phyloP scores from a whole-genome alignment of 208 protist genomes.

The Trypanosoma conorhini region DNA sequence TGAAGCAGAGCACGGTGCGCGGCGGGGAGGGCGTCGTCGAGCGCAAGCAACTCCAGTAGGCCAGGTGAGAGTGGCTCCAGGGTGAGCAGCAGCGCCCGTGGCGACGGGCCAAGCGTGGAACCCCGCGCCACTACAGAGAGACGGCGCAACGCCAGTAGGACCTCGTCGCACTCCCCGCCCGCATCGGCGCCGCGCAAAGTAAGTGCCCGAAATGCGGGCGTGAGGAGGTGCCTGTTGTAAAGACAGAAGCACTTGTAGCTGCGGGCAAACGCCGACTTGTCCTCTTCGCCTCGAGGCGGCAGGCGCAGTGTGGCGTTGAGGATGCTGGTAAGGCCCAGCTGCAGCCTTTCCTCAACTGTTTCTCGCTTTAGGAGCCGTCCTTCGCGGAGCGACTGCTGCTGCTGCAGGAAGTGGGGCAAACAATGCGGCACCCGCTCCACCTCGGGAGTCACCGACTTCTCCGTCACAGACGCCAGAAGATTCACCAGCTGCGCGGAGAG shows the following conservation, averaged over 20 bases:
- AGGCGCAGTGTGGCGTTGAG: slow-evolving; percentile 45
- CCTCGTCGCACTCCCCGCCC: slow-evolving; percentile 10
- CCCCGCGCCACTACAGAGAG: slow-evolving; percentile 47
- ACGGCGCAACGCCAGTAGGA: slow-evolving; percentile 39
- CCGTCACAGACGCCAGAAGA: slow-evolving; percentile 40
- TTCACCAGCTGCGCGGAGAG: slow-evolving; percentile 49
- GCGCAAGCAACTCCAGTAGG: slow-evolving; percentile 39
- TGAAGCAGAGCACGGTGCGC: not conserved
- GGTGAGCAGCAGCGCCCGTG: slow-evolving; percentile 34
- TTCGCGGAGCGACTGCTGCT: not conserved
- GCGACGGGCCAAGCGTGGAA: slow-evolving; percentile 41
- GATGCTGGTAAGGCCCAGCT: slow-evolving; percentile 48
- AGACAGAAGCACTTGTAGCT: slow-evolving; percentile 55
- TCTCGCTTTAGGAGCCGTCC: slow-evolving; percentile 45
- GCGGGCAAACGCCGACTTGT: slow-evolving; percentile 25
- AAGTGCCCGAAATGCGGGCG: slow-evolving; percentile 65
- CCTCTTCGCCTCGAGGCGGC: slow-evolving; percentile 15
- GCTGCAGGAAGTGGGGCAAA: slow-evolving; percentile 10
- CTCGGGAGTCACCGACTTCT: not conserved
- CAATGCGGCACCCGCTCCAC: not conserved
- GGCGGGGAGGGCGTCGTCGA: slow-evolving; percentile 11
- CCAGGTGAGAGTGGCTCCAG: slow-evolving; percentile 50
- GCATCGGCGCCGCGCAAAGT: slow-evolving; percentile 34
- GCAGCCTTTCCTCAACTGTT: slow-evolving; percentile 78
- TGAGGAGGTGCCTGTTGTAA: slow-evolving; percentile 67